Evolutionary conservation across 192 early-diverging fungal genomes (phyloP), one percentile per base, ranked within the genome.

Genomic region (Rhizoclosmatium globosum): DNA sequence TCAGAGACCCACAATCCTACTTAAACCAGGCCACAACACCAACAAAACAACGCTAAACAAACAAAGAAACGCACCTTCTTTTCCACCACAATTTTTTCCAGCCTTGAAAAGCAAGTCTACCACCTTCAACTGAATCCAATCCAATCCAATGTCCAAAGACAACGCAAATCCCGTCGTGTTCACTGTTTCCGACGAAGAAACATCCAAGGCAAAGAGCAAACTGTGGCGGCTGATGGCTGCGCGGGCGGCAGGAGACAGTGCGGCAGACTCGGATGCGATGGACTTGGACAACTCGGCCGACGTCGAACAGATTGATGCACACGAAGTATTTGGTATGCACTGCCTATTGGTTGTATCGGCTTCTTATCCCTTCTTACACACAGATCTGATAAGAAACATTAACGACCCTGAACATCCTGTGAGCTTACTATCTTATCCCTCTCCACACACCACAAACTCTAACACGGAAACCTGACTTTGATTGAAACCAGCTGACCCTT

Each of bases 331-430:
- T 87, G 92, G 92, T 92, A 79, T 3, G 72, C 56, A 13, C 3
- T 19, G 15, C 3, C 58, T 31, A 2, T 23, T 72, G 39, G n/a
- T 50, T 47, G 31, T 1, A 38, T 80, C 47, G 31, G 4, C 44
- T 2, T 64, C 39, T 42, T 47, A 13, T 3, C 77, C 44, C 23
- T 67, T 60, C 67, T 19, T 60, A 45, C 3, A 44, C 53, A 42
- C 68, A 75, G 94, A 98, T 72, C 89, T 98, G 41, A 98, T 99
- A 79, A 91, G 97, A 41, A 92, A 95, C 76, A 98, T 99, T 81
- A 95, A 95, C 74, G 98, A 99, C 80, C 98, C 98, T 3, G 98
- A 99, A 83, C 98, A 99, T 84, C 96, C 96, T n/a, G 81, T 85
- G 45, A 68, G 82, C 47, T 4, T 66, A 43, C 62, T 39, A 13